A percentile compares a stretch with the other conserved stretches of the same genome.
phyloP scores from a whole-genome alignment of 2,329 filamentous ascomycete species.

The Cladophialophora exuberans region DNA sequence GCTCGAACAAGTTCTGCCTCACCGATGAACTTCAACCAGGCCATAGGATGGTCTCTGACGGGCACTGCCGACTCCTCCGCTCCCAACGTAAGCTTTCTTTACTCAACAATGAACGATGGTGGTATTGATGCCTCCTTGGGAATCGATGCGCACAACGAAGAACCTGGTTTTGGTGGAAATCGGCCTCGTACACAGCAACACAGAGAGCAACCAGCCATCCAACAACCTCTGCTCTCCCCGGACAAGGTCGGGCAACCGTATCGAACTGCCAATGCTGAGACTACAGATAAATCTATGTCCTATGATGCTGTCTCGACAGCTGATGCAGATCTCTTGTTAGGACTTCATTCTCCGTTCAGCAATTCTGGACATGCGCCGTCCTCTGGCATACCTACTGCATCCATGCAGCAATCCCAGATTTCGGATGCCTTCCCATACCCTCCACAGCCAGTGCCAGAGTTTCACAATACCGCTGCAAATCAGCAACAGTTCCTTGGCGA shows the following conservation, averaged over 20 bases:
- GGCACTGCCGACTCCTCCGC: constrained; percentile 84
- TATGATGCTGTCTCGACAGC: constrained; percentile 43
- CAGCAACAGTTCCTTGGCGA: constrained; percentile 12
- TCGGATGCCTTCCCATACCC: not conserved
- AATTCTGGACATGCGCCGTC: constrained; percentile 1
- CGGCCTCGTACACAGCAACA: not conserved
- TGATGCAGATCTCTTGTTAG: constrained; percentile 53
- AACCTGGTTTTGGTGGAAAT: not conserved
- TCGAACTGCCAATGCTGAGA: constrained; percentile 23
- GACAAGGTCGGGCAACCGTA: constrained; percentile 4
- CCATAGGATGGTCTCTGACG: constrained; percentile 84
- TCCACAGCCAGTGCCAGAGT: constrained; percentile 1
- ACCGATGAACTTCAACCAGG: constrained; percentile 55
- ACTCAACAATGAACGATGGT: constrained; percentile 54
- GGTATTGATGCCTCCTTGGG: not conserved
- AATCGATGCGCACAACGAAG: not conserved
- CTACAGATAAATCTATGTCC: constrained; percentile 39
- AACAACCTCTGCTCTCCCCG: not conserved
- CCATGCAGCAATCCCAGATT: not conserved
- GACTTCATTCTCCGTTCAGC: constrained; percentile 53
- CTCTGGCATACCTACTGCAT: not conserved
- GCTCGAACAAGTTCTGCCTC: constrained; percentile 45
- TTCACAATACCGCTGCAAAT: not conserved
- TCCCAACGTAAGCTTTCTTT: constrained; percentile 80
- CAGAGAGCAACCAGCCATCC: not conserved